These are phyloP conservation scores for Tuber brumale DNA, from an alignment of 495 filamentous ascomycete species.

Conservation along the genomic window DNA sequence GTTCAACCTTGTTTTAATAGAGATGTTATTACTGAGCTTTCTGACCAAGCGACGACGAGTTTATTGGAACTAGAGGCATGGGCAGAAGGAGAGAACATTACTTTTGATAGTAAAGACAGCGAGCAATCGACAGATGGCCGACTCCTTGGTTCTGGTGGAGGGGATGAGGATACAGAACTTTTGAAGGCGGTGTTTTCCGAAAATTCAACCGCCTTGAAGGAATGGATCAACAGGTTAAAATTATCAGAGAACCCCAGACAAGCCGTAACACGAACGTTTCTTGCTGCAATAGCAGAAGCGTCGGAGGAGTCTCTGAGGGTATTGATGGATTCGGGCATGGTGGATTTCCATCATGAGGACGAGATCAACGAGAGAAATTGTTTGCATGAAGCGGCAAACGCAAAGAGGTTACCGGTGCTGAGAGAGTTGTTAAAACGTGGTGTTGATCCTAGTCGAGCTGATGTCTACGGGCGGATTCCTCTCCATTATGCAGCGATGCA, in stretches of 20 bases:
- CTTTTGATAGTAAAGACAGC: conserved; percentile 61
- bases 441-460: conserved; percentile 69
- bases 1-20: conserved; percentile 97
- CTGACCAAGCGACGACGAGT: conserved; percentile 90
- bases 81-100: conserved; percentile 90
- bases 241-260: conserved; percentile 56
- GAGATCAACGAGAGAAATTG: conserved; percentile 97
- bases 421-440: conserved; percentile 60
- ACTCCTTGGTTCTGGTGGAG: conserved; percentile 64
- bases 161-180: conserved; percentile 80
- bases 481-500: conserved; percentile 96
- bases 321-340: conserved; percentile 69
- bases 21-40: conserved; percentile 89
- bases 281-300: conserved; percentile 79
- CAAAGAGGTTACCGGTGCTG: conserved; percentile 70
- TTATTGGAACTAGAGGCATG: conserved; percentile 88
- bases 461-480: conserved; percentile 90
- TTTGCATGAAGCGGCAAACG: conserved; percentile 88
- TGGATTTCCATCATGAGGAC: conserved; percentile 82
- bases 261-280: conserved; percentile 77
- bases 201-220: conserved; percentile 56
- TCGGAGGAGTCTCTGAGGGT: conserved; percentile 67
- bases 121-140: conserved; percentile 59
- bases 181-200: conserved; percentile 75
- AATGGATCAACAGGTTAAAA: conserved; percentile 56